Conservation (phyloP, 371 early-diverging fungal genomes). For the Aphelidium insulamus region DNA sequence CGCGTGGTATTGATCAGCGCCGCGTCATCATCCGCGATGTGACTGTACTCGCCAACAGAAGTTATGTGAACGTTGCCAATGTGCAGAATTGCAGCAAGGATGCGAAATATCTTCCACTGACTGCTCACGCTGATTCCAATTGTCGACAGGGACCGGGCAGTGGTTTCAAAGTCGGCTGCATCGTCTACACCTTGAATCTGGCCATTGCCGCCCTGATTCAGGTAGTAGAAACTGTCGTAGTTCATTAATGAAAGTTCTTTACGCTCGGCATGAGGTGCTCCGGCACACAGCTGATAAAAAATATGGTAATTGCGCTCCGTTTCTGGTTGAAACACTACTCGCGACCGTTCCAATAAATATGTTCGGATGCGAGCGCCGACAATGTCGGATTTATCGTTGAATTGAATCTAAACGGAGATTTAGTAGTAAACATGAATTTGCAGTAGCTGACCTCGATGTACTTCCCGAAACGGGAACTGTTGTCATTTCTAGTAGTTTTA, state of each 20-base stretch:
- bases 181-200: conserved; percentile 72
- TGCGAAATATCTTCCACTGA: conserved; percentile 75
- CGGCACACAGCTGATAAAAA: conserved; percentile 91
- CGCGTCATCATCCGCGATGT: conserved; percentile 45
- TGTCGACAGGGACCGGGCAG: conserved; percentile 55
- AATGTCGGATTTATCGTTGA: conserved; percentile 53
- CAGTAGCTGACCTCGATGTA: conserved; percentile 53
- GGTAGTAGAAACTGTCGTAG: conserved; percentile 59
- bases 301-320: conserved; percentile 97
- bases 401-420: conserved; percentile 29
- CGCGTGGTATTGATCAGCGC: conserved; percentile 34
- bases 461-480: conserved; percentile 96
- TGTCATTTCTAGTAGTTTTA: conserved; percentile 98
- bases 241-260: conserved; percentile 48
- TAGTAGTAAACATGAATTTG: not conserved
- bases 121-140: conserved; percentile 58
- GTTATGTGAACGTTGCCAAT: conserved; percentile 84
- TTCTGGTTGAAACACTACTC: conserved; percentile 80
- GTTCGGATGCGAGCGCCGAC: conserved; percentile 89
- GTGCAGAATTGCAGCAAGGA: conserved; percentile 75
- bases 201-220: conserved; percentile 64
- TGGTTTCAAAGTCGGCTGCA: conserved; percentile 64
- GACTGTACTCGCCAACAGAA: too few relatives aligned
- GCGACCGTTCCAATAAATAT: conserved; percentile 93
- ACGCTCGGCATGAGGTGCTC: conserved; percentile 53